A percentile compares a stretch with the other conserved stretches of the same genome.
Conservation (phyloP, 352 stramenopile genomes). For the Phytophthora chlamydospora region DNA sequence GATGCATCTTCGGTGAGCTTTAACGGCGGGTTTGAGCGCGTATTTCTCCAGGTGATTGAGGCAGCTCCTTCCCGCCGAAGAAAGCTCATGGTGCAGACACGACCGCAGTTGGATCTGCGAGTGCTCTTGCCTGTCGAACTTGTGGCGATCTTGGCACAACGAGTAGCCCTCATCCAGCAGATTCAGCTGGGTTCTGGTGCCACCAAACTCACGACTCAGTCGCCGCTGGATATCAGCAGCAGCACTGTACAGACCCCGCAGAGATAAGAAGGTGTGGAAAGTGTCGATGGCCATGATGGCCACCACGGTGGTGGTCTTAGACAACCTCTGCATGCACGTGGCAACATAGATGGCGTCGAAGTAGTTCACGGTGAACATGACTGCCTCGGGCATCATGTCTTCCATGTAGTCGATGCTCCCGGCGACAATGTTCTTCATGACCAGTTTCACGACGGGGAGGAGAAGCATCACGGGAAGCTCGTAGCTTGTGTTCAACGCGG, state of each 20-base stretch:
- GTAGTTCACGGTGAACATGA: constrained; percentile 55
- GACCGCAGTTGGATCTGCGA: constrained; percentile 25
- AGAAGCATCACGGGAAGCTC: constrained; percentile 15
- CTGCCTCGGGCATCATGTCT: constrained; percentile 39
- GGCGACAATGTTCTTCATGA: constrained; percentile 29
- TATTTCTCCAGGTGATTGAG: constrained; percentile 21
- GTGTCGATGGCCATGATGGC: constrained; percentile 7
- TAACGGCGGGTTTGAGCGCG: constrained; percentile 7
- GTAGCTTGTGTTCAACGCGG: background rate
- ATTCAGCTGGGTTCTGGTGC: background rate
- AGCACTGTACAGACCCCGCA: constrained; percentile 6
- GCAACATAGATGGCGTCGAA: constrained; percentile 52
- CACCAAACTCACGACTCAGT: constrained; percentile 7
- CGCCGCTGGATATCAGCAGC: constrained; percentile 5
- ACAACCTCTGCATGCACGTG: constrained; percentile 18
- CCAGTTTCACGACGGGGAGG: constrained; percentile 19
- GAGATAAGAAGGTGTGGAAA: constrained; percentile 2
- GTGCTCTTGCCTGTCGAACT: constrained; percentile 17
- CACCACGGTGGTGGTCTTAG: background rate
- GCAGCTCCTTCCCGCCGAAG: constrained; percentile 5
- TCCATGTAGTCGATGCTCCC: constrained; percentile 28
- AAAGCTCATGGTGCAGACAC: constrained; percentile 20
- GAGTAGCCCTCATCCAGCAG: constrained; percentile 15
- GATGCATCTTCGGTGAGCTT: constrained; percentile 8
- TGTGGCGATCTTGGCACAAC: constrained; percentile 13